A percentile compares a stretch with the other conserved stretches of the same genome.
Evolutionary conservation across 2,329 filamentous ascomycete species (phyloP).

Genomic region (Alternaria incomplexa): DNA sequence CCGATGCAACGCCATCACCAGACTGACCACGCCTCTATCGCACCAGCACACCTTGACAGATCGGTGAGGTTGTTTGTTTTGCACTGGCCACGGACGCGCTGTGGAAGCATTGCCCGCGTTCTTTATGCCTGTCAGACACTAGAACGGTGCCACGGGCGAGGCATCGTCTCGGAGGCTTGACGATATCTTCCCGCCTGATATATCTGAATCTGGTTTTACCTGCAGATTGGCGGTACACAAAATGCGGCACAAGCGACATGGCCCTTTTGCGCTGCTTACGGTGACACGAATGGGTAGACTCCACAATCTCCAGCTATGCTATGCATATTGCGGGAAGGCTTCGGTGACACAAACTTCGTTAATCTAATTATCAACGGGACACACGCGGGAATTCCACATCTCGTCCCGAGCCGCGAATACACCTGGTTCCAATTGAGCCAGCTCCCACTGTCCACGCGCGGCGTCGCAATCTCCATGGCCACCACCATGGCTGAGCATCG

Average conservation of each 20-base stretch:
- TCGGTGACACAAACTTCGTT: conserved; percentile 40
- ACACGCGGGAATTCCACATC: conserved; percentile 33
- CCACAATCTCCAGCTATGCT: conserved; percentile 28
- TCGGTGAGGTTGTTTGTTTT: conserved; percentile 22
- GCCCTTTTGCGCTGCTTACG: conserved; percentile 10
- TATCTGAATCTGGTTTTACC: conserved; percentile 24
- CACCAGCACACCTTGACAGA: conserved; percentile 10
- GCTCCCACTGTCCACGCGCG: conserved; percentile 23
- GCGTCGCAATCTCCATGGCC: conserved; percentile 10
- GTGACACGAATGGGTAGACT: conserved; percentile 24
- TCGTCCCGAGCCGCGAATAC: conserved; percentile 46
- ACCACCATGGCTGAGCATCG: conserved; percentile 15
- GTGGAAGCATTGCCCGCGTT: conserved; percentile 12
- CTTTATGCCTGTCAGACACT: conserved; percentile 15
- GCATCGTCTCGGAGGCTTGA: conserved; percentile 19
- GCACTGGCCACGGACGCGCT: not conserved
- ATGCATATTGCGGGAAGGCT: conserved; percentile 28
- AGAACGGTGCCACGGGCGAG: conserved; percentile 23
- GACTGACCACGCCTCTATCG: conserved; percentile 10
- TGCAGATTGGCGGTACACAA: conserved; percentile 30
- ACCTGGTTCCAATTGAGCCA: conserved; percentile 28
- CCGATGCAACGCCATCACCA: conserved; percentile 17
- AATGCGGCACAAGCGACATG: conserved; percentile 18
- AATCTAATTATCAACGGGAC: conserved; percentile 38
- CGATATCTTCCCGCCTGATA: conserved; percentile 28